Base-by-base conservation (phyloP, 495 filamentous ascomycete species). In the Usnea hakonensis region DNA sequence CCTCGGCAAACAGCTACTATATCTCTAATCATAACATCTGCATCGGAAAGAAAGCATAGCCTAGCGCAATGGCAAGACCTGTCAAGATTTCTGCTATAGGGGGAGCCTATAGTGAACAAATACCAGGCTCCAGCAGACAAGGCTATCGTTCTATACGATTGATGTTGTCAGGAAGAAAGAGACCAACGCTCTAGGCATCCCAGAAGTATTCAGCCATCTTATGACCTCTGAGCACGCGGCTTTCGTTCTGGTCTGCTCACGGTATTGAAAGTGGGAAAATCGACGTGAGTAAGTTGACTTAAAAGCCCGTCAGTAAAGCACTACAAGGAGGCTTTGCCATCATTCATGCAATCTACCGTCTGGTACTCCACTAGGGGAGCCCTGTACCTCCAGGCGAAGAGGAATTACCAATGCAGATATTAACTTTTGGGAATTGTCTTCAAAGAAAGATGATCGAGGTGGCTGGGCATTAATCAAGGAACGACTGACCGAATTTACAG, bases 161-260 rank as follows among this genome's bases (percentile, higher is more conserved):
- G 58, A 66, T 33, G 60, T 74, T 48, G 72, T 70, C 0, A 68
- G 66, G 1, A n/a, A 60, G 2, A 66, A 76, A 14, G 69, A 68
- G 5, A 60, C 57, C 23, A 62, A 75, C 17, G 60, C 77, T 4
- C 23, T 77, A 6, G 72, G 66, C 1, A 77, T 77, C 55, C 74
- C 76, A 5, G 72, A 77, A 43, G 66, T 72, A 0, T 78, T 73
- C 68, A 72, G 76, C 73, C 72, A 0, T 72, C 71, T 0, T 79
- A 79, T 70, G n/a, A n/a, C n/a, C n/a, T n/a, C n/a, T n/a, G n/a
- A n/a, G n/a, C n/a, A n/a, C n/a, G 57, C 41, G 71, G 73, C 11
- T 68, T 68, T n/a, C 62, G 70, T 36, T 61, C 63, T 17, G 46
- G 57, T 2, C 56, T 73, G 46, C 69, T 68, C 7, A 61, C 68